Evolutionary conservation across 2,329 filamentous ascomycete genomes (phyloP), one percentile per base, ranked within the genome.

Genomic region (Curvularia hawaiiensis): DNA sequence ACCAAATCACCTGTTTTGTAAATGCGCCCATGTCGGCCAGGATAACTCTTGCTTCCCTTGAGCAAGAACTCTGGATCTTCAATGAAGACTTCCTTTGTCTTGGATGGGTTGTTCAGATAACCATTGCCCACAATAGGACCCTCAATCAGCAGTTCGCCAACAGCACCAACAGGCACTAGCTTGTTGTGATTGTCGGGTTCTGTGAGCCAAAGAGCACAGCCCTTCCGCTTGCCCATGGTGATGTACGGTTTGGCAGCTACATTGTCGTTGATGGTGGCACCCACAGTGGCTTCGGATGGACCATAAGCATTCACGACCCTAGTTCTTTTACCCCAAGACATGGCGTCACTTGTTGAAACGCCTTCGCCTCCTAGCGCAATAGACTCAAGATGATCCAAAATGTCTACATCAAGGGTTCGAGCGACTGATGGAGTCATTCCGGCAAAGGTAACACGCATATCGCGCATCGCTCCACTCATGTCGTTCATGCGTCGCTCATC

Each of bases 21-120:
- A 18, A 72, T 60, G 11, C 67, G 61, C 8, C 91, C 92, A 20
- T 50, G 52, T 61, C 74, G 57, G 52, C 77, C 68, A 79, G 83
- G 52, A 81, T 82, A 68, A 81, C 82, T 11, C 77, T 81, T 50
- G 87, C 78, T 73, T 88, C 90, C 50, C 89, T 53, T 88, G 79
- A 63, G 62, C 85, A 88, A 26, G 69, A 88, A 89, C 43, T 78
- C 69, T 0, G 82, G 78, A 26, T 88, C 86, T 1, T 87, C 75
- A 14, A 77, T 74, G 56, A 76, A 78, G 0, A 75, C 72, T 26
- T 75, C 72, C 2, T 69, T 68, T 3, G 75, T 77, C 51, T 76
- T 77, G 4, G 64, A 61, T 2, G 70, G 69, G 50, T 77, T 75
- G 49, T 75, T 71, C 20, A 77, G 52, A 28, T 77, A 77, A 5